Evolutionary conservation across 495 filamentous ascomycete species (phyloP), one percentile per base, ranked within the genome.

Genomic region (Geopyxis carbonaria): DNA sequence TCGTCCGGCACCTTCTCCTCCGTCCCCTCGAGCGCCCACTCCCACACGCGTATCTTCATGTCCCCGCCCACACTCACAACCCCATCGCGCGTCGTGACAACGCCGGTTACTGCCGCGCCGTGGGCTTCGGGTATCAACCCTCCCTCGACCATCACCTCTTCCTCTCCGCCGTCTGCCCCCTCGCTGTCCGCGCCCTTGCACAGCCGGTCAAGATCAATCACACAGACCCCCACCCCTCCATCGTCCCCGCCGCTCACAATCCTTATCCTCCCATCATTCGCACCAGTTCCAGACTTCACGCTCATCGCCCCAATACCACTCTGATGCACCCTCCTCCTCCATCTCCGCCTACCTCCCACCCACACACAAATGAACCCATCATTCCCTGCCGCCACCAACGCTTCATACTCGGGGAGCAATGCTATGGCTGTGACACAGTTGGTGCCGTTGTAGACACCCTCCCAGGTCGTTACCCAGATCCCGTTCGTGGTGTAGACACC

Each of bases 41-140:
- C 59, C 86, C 87, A 94, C 2, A 77, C 45, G 51, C 79, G 82
- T 39, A 93, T 52, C 15, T 74, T 66, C 60, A 93, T 85, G 51
- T 94, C 89, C 40, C 80, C 84, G 19, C 82, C 74, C 0, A 73
- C 68, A 1, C 72, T 76, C 4, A 70, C 68, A 2, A 83, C 20
- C 0, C 36, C 29, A 2, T 37, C 45, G 2, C 30, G 34, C 19
- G 80, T 43, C 9, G 73, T 50, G 4, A 65, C 63, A 0, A 86
- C 44, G 0, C 75, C 75, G 0, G 80, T 89, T 0, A 93, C 61
- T 0, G 82, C 82, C 0, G 81, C 76, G 2, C 82, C 75, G 58
- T 97, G 89, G 0, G 86, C 84, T 14, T 72, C 65, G 15, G 66
- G 67, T 7, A 93, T 60, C 0, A 79, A 5, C 6, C 14, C 24